phyloP scores from a whole-genome alignment of 106 monocot genomes.

The Allium cepa region DNA sequence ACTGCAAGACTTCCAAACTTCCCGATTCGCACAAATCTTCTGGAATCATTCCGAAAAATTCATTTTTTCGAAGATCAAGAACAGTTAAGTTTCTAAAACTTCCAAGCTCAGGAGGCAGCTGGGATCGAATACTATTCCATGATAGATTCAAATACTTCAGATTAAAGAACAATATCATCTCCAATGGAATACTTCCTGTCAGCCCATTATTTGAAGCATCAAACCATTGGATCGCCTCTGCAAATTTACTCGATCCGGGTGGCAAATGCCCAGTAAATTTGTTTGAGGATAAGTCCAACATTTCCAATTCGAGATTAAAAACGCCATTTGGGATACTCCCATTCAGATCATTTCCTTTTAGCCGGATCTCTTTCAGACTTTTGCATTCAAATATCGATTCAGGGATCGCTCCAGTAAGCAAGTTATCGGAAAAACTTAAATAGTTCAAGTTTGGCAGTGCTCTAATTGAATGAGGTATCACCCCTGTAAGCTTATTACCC shows the following conservation, averaged over 20 bases:
- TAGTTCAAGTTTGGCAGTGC: constrained; percentile 33
- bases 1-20: constrained; percentile 13
- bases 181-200: constrained; percentile 39
- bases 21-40: constrained; percentile 11
- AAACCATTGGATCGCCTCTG: constrained; percentile 39
- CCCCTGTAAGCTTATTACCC: constrained; percentile 39
- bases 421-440: constrained; percentile 42
- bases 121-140: constrained; percentile 36
- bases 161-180: constrained; percentile 49
- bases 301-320: constrained; percentile 51
- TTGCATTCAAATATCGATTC: constrained; percentile 27
- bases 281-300: constrained; percentile 71
- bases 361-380: constrained; percentile 36
- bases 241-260: constrained; percentile 32
- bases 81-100: constrained; percentile 11
- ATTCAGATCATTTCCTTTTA: constrained; percentile 38
- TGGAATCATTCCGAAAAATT: constrained; percentile 25
- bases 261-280: constrained; percentile 54
- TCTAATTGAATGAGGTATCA: constrained; percentile 29
- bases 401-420: constrained; percentile 52
- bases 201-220: constrained; percentile 60
- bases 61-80: constrained; percentile 59
- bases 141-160: constrained; percentile 68
- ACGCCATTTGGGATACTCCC: constrained; percentile 60
- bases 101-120: constrained; percentile 10